phyloP scores from a whole-genome alignment of 768 basidiomycete species.

The Gyrodon lividus region DNA sequence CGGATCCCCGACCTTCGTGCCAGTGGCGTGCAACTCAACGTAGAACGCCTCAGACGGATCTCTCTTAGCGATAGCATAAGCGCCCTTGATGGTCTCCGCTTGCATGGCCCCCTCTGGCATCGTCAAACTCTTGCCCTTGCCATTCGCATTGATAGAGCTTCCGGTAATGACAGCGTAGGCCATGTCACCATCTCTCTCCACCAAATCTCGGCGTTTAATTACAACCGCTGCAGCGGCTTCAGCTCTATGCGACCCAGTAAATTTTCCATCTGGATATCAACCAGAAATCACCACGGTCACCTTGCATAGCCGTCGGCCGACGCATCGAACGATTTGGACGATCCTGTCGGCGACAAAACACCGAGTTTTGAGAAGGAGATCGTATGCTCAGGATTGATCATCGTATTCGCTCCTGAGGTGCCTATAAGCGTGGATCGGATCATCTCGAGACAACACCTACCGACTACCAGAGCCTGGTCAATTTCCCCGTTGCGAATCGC shows the following conservation, averaged over 20 bases:
- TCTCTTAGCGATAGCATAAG: slow-evolving; percentile 17
- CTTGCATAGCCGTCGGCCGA: slow-evolving; percentile 27
- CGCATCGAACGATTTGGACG: slow-evolving; percentile 46
- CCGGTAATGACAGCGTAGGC: slow-evolving; percentile 22
- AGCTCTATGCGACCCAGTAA: not conserved
- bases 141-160: slow-evolving; percentile 22
- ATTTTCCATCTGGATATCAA: not conserved
- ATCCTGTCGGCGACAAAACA: slow-evolving; percentile 37
- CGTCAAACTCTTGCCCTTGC: slow-evolving; percentile 20
- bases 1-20: slow-evolving; percentile 43
- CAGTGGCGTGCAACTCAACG: slow-evolving; percentile 46
- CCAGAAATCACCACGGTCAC: not conserved
- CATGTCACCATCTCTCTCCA: slow-evolving; percentile 21
- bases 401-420: slow-evolving; percentile 11
- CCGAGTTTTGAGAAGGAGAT: slow-evolving; percentile 6
- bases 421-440: not conserved
- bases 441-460: not conserved
- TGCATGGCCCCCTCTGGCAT: slow-evolving; percentile 24
- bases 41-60: slow-evolving; percentile 39
- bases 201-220: slow-evolving; percentile 26
- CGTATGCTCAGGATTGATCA: slow-evolving; percentile 12
- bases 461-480: slow-evolving; percentile 42
- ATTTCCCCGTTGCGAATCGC: slow-evolving; percentile 41
- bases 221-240: slow-evolving; percentile 20
- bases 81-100: slow-evolving; percentile 20